Evolutionary conservation across 352 stramenopile genomes (phyloP), one percentile per base, ranked within the genome.

Genomic region (Plasmopara muralis): DNA sequence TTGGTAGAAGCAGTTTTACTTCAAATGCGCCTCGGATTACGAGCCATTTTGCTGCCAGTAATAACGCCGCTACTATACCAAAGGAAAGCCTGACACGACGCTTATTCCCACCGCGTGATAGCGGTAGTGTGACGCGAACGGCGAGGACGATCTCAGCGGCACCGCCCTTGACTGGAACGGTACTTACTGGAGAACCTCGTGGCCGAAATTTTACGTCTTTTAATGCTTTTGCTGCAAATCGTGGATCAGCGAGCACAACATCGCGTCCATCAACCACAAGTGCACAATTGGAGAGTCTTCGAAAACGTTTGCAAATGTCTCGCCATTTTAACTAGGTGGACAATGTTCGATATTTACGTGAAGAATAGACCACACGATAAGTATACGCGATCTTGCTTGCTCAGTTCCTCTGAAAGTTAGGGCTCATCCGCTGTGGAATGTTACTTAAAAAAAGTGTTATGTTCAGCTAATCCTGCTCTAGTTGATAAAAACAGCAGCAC

Each of bases 151-250:
- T 42, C 15, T 72, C 56, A 12, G 47, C 46, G 6, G 50, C 55
- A 16, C 49, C 64, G 4, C 15, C 62, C 18, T 28, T 66, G 2
- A 54, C 28, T 49, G 53, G 39, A 16, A 63, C 33, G 25, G 20
- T 47, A 20, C 6, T 51, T 9, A 20, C 48, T 57, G 50, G 41
- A 29, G 54, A 55, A 43, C 60, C 55, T 14, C 70, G 72, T 30
- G 65, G 73, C 38, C 63, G 63, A 20, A 85, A 60, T 43, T 77
- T 80, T 43, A 76, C 75, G 0, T 76, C 71, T 1, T 74, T 78
- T 38, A 61, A 77, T 29, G 63, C 77, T 20, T 70, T 72, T 14
- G 29, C 65, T 43, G 55, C 53, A 37, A 77, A 47, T 33, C 67
- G 68, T 46, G 53, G 63, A 25, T 30, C 47, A 46, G 34, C 45